Evolutionary conservation across 768 basidiomycete genomes (phyloP), one percentile per base, ranked within the genome.

Genomic region (Boletus insuetus): DNA sequence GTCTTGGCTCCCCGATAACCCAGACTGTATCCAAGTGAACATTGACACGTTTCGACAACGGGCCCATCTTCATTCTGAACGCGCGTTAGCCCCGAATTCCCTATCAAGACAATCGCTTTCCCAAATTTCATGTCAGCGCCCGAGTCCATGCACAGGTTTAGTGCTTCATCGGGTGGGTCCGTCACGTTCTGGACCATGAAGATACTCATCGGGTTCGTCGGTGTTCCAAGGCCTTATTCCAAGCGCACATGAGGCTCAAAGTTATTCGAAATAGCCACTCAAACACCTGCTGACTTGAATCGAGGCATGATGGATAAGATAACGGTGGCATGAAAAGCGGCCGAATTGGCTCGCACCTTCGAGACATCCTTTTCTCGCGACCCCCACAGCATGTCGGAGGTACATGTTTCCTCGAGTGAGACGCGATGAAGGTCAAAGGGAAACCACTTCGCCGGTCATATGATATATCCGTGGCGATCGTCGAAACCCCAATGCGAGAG

Each of bases 391-490:
- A n/a, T 11, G 29, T 32, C 12, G n/a, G 26, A 29, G 34, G 14
- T 35, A 35, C 11, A 35, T 14, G 34, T 35, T 35, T 14, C 14
- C 34, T 14, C 34, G 4, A 14, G 34, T 35, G 34, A 29, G 26
- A 35, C 13, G 11, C 34, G 34, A 35, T 35, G 34, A 14, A 35
- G 12, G 14, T 35, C 26, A 31, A 34, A 44, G 7, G n/a, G 12
- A 38, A 32, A 11, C 16, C 12, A 22, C 11, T 13, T 32, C 22
- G 19, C 24, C 34, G 31, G 37, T 22, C 37, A 49, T 49, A n/a
- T n/a, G n/a, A n/a, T n/a, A n/a, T n/a, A 24, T 62, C 60, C 53
- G 54, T 39, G 42, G 14, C 51, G 45, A 63, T 53, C 53, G 50
- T 53, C 58, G 45, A 51, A 46, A 20, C n/a, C 39, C 20, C 31